phyloP scores from a whole-genome alignment of 2,329 filamentous ascomycete species.

The Cryphonectria nitschkei region DNA sequence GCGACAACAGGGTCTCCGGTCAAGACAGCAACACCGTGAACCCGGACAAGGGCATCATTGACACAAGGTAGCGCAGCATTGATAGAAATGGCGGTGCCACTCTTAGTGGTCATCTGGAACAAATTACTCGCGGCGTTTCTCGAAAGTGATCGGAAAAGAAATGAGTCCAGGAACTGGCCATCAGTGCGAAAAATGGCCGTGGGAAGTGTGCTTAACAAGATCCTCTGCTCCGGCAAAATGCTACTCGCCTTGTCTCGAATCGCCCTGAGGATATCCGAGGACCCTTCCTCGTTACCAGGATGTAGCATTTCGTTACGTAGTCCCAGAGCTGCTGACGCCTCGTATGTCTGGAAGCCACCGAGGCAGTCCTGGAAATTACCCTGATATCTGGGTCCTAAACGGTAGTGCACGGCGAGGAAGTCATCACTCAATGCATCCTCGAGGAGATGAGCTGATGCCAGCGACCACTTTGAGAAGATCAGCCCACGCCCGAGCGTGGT shows the following conservation, averaged over 20 bases:
- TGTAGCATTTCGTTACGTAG: slow-evolving; percentile 90
- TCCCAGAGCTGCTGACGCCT: slow-evolving; percentile 87
- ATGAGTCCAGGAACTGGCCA: slow-evolving; percentile 76
- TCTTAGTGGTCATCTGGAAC: slow-evolving; percentile 70
- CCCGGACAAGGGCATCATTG: slow-evolving; percentile 82
- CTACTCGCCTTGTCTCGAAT: slow-evolving; percentile 84
- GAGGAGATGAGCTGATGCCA: slow-evolving; percentile 88
- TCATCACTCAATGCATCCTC: slow-evolving; percentile 89
- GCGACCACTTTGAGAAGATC: slow-evolving; percentile 80
- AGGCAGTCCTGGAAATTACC: slow-evolving; percentile 97
- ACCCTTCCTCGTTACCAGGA: slow-evolving; percentile 85
- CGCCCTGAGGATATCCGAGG: slow-evolving; percentile 89
- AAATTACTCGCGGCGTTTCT: slow-evolving; percentile 70
- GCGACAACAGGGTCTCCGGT: slow-evolving; percentile 82
- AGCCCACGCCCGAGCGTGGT: slow-evolving; percentile 73
- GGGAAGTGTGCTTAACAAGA: slow-evolving; percentile 83
- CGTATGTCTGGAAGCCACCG: slow-evolving; percentile 94
- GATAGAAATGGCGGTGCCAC: slow-evolving; percentile 78
- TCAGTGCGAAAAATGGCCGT: slow-evolving; percentile 80
- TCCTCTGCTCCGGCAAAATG: slow-evolving; percentile 78
- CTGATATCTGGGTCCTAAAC: slow-evolving; percentile 86
- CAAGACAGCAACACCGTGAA: slow-evolving; percentile 80
- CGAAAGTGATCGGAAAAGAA: slow-evolving; percentile 76
- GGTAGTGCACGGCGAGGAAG: slow-evolving; percentile 85
- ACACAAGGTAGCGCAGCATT: slow-evolving; percentile 87